Conservation (phyloP, 1,284 basidiomycete species). For the Apiotrichum sp. region DNA sequence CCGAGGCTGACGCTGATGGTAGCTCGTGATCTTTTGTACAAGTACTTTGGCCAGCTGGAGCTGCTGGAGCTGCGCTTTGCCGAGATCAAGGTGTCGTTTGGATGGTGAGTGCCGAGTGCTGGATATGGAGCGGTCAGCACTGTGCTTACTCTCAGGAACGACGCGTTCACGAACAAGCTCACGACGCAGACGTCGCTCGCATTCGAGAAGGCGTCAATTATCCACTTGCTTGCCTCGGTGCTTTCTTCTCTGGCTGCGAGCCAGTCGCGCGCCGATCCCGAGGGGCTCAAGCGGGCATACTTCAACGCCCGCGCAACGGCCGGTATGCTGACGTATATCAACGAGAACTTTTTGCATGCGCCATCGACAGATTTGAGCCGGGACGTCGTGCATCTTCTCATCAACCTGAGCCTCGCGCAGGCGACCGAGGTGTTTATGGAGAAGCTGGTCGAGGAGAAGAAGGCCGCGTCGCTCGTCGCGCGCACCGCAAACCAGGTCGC, state of each 20-base stretch:
- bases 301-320: conserved; percentile 87
- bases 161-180: conserved; percentile 89
- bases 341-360: conserved; percentile 98
- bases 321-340: conserved; percentile 97
- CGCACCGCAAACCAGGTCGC: conserved; percentile 83
- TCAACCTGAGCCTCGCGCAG: conserved; percentile 80
- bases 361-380: conserved; percentile 94
- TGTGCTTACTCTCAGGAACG: conserved; percentile 54
- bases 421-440: conserved; percentile 96
- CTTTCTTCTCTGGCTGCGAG: conserved; percentile 82
- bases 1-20: neutral
- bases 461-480: conserved; percentile 67
- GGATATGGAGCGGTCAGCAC: too few relatives aligned
- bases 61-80: conserved; percentile 93
- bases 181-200: conserved; percentile 95
- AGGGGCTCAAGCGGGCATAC: conserved; percentile 93
- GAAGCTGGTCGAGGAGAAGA: conserved; percentile 87
- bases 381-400: conserved; percentile 89
- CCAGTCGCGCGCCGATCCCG: conserved; percentile 61
- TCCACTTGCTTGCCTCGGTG: conserved; percentile 93
- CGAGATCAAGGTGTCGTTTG: conserved; percentile 90
- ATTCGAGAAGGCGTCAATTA: conserved; percentile 95
- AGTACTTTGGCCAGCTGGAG: conserved; percentile 99
- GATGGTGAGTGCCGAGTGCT: conserved; percentile 54
- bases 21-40: conserved; percentile 92